Conservation (phyloP, 768 basidiomycete genomes). For the Mycena vitilis region DNA sequence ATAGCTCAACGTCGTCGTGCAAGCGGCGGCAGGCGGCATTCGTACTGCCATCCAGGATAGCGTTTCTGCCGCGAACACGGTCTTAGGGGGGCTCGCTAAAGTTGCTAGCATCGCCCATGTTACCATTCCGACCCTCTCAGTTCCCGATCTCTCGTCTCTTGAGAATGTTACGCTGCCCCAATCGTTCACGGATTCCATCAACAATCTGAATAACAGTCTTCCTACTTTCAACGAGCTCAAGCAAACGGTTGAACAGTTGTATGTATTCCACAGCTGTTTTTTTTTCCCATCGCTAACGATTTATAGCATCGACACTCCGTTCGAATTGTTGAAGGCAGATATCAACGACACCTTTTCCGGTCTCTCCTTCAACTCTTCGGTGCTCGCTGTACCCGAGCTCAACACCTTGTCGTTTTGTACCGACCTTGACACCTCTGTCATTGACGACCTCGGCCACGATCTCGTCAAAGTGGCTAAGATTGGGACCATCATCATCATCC, state of each 20-base stretch:
- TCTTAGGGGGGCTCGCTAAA: constrained; percentile 68
- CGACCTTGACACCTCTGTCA: constrained; percentile 81
- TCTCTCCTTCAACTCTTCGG: constrained; percentile 76
- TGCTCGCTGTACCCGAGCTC: constrained; percentile 81
- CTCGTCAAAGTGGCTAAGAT: constrained; percentile 86
- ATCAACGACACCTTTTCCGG: constrained; percentile 88
- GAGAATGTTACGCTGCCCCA: constrained; percentile 85
- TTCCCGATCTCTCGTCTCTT: constrained; percentile 80
- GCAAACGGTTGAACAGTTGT: constrained; percentile 75
- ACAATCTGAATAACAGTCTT: constrained; percentile 81
- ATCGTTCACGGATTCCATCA: constrained; percentile 77
- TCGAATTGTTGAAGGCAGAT: constrained; percentile 87
- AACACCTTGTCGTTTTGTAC: constrained; percentile 80
- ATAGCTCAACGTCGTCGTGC: constrained; percentile 80
- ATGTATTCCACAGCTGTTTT: constrained; percentile 43
- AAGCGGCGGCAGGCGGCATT: constrained; percentile 66
- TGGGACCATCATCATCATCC: constrained; percentile 78
- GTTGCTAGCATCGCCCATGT: constrained; percentile 77
- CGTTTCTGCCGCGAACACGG: constrained; percentile 73
- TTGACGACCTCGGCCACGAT: constrained; percentile 87
- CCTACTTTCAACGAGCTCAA: constrained; percentile 85
- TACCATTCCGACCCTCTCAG: constrained; percentile 73
- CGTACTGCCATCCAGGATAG: constrained; percentile 81
- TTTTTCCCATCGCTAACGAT: constrained; percentile 13
- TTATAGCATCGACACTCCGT: constrained; percentile 82